Evolutionary conservation across 2,329 filamentous ascomycete species (phyloP).

Genomic region (Apiospora malaysiana): DNA sequence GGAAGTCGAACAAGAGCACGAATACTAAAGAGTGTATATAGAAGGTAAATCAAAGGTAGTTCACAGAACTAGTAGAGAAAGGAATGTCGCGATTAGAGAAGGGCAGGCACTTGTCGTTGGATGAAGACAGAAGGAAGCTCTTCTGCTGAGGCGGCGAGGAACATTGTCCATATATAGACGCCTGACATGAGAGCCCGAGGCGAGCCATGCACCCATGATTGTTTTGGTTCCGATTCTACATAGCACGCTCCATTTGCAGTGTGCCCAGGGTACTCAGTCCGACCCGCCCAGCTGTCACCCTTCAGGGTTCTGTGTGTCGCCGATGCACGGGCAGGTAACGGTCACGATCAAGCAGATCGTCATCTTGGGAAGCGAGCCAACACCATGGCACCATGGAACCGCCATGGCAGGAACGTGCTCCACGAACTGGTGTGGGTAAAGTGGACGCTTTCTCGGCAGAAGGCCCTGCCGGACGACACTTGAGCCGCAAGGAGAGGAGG

Average conservation of each 20-base stretch:
- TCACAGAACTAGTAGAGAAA: constrained; percentile 40
- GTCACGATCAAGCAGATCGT: neutral
- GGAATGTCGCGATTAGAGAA: constrained; percentile 36
- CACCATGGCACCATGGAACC: neutral
- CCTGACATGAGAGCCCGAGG: neutral
- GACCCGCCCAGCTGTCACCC: constrained; percentile 3
- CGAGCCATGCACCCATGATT: neutral
- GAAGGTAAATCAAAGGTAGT: constrained; percentile 33
- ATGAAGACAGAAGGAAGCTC: constrained; percentile 30
- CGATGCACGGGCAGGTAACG: neutral
- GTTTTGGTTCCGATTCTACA: neutral
- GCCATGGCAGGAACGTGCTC: neutral
- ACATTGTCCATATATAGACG: constrained; percentile 22
- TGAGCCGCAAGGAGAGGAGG: neutral
- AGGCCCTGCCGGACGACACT: neutral
- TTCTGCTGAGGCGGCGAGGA: neutral
- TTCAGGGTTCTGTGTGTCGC: neutral
- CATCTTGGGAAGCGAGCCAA: constrained; percentile 4
- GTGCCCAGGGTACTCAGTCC: neutral
- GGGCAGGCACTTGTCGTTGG: constrained; percentile 36
- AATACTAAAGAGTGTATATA: constrained; percentile 34
- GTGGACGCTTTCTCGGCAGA: constrained; percentile 10
- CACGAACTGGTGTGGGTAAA: constrained; percentile 9
- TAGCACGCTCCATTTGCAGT: neutral
- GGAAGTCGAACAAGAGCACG: constrained; percentile 29